A percentile compares a stretch with the other conserved stretches of the same genome.
phyloP scores from a whole-genome alignment of 257 asterid genomes.

The Solanum verrucosum region DNA sequence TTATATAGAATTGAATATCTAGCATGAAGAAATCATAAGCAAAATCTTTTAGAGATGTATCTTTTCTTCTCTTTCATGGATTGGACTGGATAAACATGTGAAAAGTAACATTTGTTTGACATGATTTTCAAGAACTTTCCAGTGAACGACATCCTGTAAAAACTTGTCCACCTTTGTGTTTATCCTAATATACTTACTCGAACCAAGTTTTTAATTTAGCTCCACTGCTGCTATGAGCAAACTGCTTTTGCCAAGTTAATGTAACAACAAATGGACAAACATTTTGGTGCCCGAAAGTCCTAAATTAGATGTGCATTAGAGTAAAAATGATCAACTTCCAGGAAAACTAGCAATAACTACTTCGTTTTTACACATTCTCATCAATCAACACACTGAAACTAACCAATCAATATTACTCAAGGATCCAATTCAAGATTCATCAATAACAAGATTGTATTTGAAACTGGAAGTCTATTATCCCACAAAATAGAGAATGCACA shows the following conservation, averaged over 20 bases:
- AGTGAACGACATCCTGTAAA: not conserved
- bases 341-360: not conserved
- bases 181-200: not conserved
- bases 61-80: not conserved
- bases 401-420: not conserved
- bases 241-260: not conserved
- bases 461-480: not conserved
- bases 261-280: not conserved
- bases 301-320: not conserved
- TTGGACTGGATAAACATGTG: not conserved
- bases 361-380: not conserved
- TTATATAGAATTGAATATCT: not conserved
- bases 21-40: not conserved
- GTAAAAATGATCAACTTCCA: not conserved
- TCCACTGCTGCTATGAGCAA: not conserved
- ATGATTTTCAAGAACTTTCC: not conserved
- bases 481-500: not conserved
- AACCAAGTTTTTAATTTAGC: not conserved
- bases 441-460: not conserved
- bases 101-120: not conserved
- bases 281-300: not conserved
- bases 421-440: not conserved
- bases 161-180: not conserved
- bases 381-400: not conserved
- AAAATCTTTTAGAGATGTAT: not conserved